A percentile compares a stretch with the other conserved stretches of the same genome.
phyloP scores from a whole-genome alignment of 2,329 filamentous ascomycete genomes.

The Chaetomiaceae sp. region DNA sequence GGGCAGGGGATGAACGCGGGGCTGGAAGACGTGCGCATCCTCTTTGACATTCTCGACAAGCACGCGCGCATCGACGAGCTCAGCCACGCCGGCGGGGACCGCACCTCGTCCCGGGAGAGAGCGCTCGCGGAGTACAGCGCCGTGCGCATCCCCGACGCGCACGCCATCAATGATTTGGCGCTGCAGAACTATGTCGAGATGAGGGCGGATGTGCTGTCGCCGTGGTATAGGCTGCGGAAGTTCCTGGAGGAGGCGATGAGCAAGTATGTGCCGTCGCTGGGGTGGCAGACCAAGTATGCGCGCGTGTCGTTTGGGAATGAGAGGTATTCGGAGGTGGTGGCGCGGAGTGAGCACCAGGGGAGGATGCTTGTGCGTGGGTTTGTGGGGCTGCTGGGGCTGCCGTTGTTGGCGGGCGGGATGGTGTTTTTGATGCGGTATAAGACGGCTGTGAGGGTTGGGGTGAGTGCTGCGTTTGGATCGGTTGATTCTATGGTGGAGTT shows the following conservation, averaged over 20 bases:
- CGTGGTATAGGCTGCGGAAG: slow-evolving; percentile 76
- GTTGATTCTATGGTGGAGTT: slow-evolving; percentile 21
- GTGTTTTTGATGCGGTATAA: slow-evolving; percentile 19
- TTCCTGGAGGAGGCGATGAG: slow-evolving; percentile 79
- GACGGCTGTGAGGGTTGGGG: slow-evolving; percentile 19
- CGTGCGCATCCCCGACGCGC: slow-evolving; percentile 70
- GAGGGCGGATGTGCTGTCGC: slow-evolving; percentile 77
- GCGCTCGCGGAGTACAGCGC: slow-evolving; percentile 74
- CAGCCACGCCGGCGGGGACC: slow-evolving; percentile 50
- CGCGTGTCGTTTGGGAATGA: slow-evolving; percentile 92
- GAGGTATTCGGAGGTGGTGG: slow-evolving; percentile 77
- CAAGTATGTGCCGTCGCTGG: slow-evolving; percentile 68
- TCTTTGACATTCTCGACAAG: slow-evolving; percentile 78
- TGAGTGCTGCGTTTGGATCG: slow-evolving; percentile 20
- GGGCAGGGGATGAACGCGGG: slow-evolving; percentile 98
- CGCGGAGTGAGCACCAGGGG: slow-evolving; percentile 65
- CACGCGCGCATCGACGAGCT: slow-evolving; percentile 36
- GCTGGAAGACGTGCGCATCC: slow-evolving; percentile 84
- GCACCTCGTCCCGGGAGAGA: slow-evolving; percentile 56
- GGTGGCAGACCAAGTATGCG: slow-evolving; percentile 90
- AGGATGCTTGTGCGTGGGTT: slow-evolving; percentile 50
- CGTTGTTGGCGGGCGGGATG: slow-evolving; percentile 20
- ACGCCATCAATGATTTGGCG: slow-evolving; percentile 89
- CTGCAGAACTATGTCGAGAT: slow-evolving; percentile 92
- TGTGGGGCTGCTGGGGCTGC: slow-evolving; percentile 30